Percentiles rank a stretch among this genome's conserved stretches.
These are phyloP conservation scores for Arthrobotrys entomopaga DNA, from an alignment of 2,329 filamentous ascomycete genomes.

Conservation along the genomic window DNA sequence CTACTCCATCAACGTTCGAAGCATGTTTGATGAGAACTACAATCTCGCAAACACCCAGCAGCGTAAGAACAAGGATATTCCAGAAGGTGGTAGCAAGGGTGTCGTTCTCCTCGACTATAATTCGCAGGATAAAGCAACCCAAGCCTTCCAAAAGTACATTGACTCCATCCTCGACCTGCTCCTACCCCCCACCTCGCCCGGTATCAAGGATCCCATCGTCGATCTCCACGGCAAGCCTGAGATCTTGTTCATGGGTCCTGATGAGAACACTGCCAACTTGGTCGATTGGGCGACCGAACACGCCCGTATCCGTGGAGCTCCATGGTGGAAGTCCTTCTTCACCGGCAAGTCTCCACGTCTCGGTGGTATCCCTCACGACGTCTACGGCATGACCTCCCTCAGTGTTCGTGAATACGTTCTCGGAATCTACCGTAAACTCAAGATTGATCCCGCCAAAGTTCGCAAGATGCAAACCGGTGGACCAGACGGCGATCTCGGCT, in stretches of 20 bases:
- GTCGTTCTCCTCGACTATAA: slow-evolving; percentile 93
- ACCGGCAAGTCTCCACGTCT: slow-evolving; percentile 97
- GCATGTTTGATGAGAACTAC: slow-evolving; percentile 98
- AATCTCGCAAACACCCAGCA: slow-evolving; percentile 98
- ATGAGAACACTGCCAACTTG: slow-evolving; percentile 97
- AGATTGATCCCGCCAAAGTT: slow-evolving; percentile 84
- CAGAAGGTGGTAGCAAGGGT: slow-evolving; percentile 96
- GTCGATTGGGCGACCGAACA: slow-evolving; percentile 99
- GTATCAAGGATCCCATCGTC: slow-evolving; percentile 98
- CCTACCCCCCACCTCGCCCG: slow-evolving; percentile 85
- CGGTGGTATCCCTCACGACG: slow-evolving; percentile 94
- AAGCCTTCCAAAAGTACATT: slow-evolving; percentile 99
- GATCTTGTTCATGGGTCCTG: slow-evolving; percentile 97
- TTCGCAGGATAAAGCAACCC: slow-evolving; percentile 89
- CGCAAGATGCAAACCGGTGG: slow-evolving; percentile 97
- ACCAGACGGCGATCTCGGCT: slow-evolving; percentile 94
- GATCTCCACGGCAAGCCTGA: slow-evolving; percentile 94
- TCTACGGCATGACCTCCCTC: slow-evolving; percentile 96
- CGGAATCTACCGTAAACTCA: slow-evolving; percentile 95
- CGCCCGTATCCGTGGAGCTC: slow-evolving; percentile 83
- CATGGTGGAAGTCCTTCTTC: slow-evolving; percentile 99
- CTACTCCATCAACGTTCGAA: slow-evolving; percentile 94
- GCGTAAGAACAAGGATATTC: slow-evolving; percentile 99
- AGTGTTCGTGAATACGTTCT: slow-evolving; percentile 96
- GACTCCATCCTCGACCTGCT: slow-evolving; percentile 97